Base-by-base conservation (phyloP, 164 flowering plant species). In the Brasenia schreberi region DNA sequence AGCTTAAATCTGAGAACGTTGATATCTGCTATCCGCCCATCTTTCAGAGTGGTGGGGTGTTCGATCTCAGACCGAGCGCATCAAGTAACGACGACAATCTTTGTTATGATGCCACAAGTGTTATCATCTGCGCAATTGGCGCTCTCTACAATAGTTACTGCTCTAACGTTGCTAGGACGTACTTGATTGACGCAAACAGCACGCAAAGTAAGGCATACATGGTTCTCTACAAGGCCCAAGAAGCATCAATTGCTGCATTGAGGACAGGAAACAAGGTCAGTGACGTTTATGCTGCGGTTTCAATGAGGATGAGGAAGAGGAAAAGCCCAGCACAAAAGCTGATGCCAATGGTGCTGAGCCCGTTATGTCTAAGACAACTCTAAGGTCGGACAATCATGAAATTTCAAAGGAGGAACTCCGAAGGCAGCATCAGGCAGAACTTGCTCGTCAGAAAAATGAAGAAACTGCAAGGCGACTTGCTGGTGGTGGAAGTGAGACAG, bases 1-100 rank as follows among this genome's bases (percentile, higher is more conserved):
- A 87, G 75, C 73, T 91, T 70, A 89, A 79, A 78, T 84, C 87
- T 2, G 88, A 85, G 16, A 89, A 87, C 75, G 82, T 87, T 64
- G 96, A 87, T 72, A 91, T 89, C 17, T 91, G 97, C 66, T 91
- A 87, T 74, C 96, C 93, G 63, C 97, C 97, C 0, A 91, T 89
- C 2, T 84, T 91, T 72, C 93, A 89, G 71, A 90, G 97, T 66
- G 92, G 97, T 3, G 93, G 90, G 17, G 68, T 77, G 64, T 90
- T 86, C 75, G 90, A 91, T 78, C 84, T 91, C 44, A 83, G 68
- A 69, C 96, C 93, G 0, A 89, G 84, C 77, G 93, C 96, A 39
- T 71, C 87, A 5, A 90, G 92, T 78, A 84, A 88, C 73, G 90
- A 90, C 67, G 86, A 87, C 6, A 5, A 65, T 59, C 78, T 88